Evolutionary conservation across 2,329 filamentous ascomycete species (phyloP).

Genomic region (Aspergillus costaricaensis): DNA sequence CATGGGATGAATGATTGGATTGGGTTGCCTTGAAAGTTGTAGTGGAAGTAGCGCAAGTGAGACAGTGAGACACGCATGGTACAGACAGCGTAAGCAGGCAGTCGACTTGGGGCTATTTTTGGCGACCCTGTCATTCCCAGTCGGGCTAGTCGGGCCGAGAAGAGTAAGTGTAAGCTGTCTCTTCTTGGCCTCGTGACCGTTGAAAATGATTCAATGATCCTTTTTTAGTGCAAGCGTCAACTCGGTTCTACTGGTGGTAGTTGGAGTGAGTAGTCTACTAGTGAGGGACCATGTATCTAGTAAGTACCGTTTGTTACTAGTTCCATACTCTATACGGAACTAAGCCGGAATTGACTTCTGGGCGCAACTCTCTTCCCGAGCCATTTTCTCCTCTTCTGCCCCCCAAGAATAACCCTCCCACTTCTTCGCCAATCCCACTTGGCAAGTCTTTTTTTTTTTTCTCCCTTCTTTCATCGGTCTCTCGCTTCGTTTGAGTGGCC

Average conservation of each 20-base stretch:
- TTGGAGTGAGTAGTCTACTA: too few species aligned
- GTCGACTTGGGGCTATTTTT: not conserved
- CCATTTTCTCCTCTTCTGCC: not conserved
- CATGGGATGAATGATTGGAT: not conserved
- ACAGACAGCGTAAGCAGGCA: not conserved
- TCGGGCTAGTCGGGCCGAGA: not conserved
- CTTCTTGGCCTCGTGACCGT: not conserved
- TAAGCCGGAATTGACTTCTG: not conserved
- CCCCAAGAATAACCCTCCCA: not conserved
- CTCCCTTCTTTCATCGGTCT: not conserved
- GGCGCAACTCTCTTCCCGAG: constrained; percentile 1
- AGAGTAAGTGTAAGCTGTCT: not conserved
- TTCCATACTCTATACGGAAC: not conserved
- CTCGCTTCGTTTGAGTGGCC: not conserved
- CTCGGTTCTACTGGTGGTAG: too few species aligned
- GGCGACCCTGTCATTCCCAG: not conserved
- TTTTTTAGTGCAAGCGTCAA: too few species aligned
- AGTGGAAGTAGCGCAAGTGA: too few species aligned
- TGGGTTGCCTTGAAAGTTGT: not conserved
- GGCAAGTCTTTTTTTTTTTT: not conserved
- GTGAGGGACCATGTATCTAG: too few species aligned
- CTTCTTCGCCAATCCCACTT: not conserved
- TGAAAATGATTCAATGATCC: too few species aligned
- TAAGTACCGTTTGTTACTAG: not conserved
- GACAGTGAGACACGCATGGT: not conserved